Conservation (phyloP, 371 early-diverging fungal genomes). For the Fennellomyces sp. region DNA sequence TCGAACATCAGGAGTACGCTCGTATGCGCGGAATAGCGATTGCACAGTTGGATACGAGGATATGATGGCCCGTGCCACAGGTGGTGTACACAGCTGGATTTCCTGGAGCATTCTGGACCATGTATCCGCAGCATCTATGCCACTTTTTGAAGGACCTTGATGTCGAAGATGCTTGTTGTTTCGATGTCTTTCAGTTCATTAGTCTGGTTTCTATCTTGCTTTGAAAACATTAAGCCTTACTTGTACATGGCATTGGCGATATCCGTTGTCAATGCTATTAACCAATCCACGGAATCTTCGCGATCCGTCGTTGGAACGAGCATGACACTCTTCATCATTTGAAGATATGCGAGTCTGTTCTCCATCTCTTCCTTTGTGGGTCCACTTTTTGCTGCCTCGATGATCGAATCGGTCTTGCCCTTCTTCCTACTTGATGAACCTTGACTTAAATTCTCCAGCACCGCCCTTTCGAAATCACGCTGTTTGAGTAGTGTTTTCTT, state of each 20-base stretch:
- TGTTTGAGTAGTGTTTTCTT: conserved; percentile 30
- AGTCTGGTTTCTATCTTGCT: not conserved
- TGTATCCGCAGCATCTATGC: conserved; percentile 53
- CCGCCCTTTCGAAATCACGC: conserved; percentile 39
- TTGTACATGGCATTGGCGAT: conserved; percentile 62
- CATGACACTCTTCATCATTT: conserved; percentile 48
- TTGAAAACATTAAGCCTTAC: conserved; percentile 26
- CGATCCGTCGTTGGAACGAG: conserved; percentile 44
- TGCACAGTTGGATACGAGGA: conserved; percentile 57
- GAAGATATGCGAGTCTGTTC: conserved; percentile 38
- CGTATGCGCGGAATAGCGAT: conserved; percentile 58
- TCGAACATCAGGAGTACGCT: conserved; percentile 8
- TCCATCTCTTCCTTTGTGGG: conserved; percentile 37
- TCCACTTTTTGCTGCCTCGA: conserved; percentile 19
- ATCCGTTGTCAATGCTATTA: conserved; percentile 62
- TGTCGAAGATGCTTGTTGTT: not conserved
- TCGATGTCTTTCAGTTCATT: not conserved
- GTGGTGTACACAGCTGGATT: conserved; percentile 62
- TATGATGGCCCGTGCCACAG: conserved; percentile 60
- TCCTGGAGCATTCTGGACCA: conserved; percentile 72
- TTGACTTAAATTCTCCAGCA: conserved; percentile 22
- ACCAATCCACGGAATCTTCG: conserved; percentile 55
- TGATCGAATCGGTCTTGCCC: conserved; percentile 13
- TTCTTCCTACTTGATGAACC: not conserved
- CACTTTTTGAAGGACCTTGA: conserved; percentile 26